Evolutionary conservation across 371 early-diverging fungal genomes (phyloP).

Genomic region (Syncephalis fuscata): DNA sequence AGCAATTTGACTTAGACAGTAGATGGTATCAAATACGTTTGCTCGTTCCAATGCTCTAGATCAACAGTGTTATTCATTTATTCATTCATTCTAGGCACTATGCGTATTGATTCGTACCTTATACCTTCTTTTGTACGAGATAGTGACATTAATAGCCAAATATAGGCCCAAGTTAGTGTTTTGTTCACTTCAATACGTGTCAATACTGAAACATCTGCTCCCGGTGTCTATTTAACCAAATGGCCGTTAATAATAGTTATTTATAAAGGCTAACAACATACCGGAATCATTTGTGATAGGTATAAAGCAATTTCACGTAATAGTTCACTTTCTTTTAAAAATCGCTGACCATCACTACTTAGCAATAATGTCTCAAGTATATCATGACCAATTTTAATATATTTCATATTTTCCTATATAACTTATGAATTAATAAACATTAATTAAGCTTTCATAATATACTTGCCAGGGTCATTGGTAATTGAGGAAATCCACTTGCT

Average conservation of each 20-base stretch:
- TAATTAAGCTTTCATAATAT: too few species aligned
- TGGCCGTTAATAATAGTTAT: not conserved
- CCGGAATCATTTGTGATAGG: constrained; percentile 54
- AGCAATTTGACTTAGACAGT: too few species aligned
- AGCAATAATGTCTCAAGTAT: constrained; percentile 36
- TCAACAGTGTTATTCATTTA: too few species aligned
- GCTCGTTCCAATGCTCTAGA: too few species aligned
- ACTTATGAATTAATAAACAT: too few species aligned
- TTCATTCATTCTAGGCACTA: too few species aligned
- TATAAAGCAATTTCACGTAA: constrained; percentile 47
- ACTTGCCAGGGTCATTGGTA: too few species aligned
- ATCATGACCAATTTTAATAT: constrained; percentile 43
- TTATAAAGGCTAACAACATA: constrained; percentile 6
- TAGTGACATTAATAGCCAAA: not conserved
- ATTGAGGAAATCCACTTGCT: constrained; percentile 4
- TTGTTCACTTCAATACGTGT: not conserved
- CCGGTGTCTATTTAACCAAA: not conserved
- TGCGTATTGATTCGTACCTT: too few species aligned
- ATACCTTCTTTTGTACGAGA: too few species aligned
- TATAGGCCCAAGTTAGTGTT: not conserved
- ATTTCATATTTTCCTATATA: constrained; percentile 20
- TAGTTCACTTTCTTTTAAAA: constrained; percentile 45
- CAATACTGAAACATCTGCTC: not conserved
- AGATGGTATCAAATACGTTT: too few species aligned
- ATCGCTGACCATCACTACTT: constrained; percentile 47